These are phyloP conservation scores for Xylaria sp. DNA, from an alignment of 2,329 filamentous ascomycete genomes.

Conservation along the genomic window DNA sequence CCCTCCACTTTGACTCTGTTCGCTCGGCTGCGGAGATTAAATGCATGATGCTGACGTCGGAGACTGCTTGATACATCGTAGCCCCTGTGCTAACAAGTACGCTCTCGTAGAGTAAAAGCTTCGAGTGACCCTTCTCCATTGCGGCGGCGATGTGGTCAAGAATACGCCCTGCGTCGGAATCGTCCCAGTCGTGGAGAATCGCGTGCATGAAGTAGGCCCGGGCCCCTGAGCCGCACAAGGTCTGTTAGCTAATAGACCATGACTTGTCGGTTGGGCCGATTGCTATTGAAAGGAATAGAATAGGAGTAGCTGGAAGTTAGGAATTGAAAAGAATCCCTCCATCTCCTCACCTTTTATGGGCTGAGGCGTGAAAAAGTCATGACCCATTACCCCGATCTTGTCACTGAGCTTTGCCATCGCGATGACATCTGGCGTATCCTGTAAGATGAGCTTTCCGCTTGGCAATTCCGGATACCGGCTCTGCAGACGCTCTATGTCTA, in stretches of 20 bases:
- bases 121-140: slow-evolving; percentile 45
- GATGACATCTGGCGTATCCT: slow-evolving; percentile 47
- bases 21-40: slow-evolving; percentile 27
- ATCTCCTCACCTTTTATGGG: slow-evolving; percentile 28
- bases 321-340: neutral
- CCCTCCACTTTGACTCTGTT: slow-evolving; percentile 29
- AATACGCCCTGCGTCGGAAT: slow-evolving; percentile 34
- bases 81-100: slow-evolving; percentile 11
- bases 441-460: slow-evolving; percentile 42
- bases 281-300: neutral
- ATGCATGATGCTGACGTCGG: slow-evolving; percentile 24
- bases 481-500: slow-evolving; percentile 43
- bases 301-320: neutral
- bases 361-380: slow-evolving; percentile 32
- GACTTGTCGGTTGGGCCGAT: no score
- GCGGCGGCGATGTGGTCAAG: slow-evolving; percentile 29
- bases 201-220: slow-evolving; percentile 39
- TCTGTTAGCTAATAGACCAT: neutral
- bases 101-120: slow-evolving; percentile 46
- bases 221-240: slow-evolving; percentile 39
- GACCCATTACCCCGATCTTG: slow-evolving; percentile 26
- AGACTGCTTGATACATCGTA: slow-evolving; percentile 16
- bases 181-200: slow-evolving; percentile 44
- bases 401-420: slow-evolving; percentile 33
- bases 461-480: slow-evolving; percentile 42